phyloP scores from a whole-genome alignment of 192 early-diverging fungal species.

The Coemansia asiatica region DNA sequence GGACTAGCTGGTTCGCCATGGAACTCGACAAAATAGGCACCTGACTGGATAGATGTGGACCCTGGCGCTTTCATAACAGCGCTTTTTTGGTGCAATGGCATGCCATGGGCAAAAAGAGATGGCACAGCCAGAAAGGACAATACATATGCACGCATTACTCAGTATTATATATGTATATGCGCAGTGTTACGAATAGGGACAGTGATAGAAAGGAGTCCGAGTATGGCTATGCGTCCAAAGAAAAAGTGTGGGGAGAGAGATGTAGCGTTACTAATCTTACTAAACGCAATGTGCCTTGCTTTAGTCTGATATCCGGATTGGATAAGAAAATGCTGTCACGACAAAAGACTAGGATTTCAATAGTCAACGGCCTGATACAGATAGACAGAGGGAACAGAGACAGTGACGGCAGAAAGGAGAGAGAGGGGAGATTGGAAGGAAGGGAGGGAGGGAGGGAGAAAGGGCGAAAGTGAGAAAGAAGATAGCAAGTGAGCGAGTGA shows the following conservation, averaged over 20 bases:
- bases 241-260: no score
- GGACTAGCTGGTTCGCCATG: slow-evolving; percentile 41
- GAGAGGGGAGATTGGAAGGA: not conserved
- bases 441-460: not conserved
- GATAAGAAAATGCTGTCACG: not conserved
- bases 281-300: not conserved
- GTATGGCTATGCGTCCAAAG: no score
- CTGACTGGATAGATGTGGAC: slow-evolving; percentile 24
- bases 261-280: not conserved
- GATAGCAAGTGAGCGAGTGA: no score
- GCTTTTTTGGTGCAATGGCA: slow-evolving; percentile 14
- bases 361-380: not conserved
- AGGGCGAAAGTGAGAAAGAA: not conserved
- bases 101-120: slow-evolving; percentile 13
- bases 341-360: not conserved
- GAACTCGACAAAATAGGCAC: slow-evolving; percentile 49
- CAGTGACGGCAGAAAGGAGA: not conserved
- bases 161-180: not conserved
- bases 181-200: not conserved
- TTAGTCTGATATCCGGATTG: not conserved
- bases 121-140: slow-evolving; percentile 6
- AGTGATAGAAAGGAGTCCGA: not conserved
- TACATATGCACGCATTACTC: not conserved
- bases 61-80: slow-evolving; percentile 8
- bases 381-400: not conserved